These are phyloP conservation scores for Spergularia bocconei DNA, from an alignment of 148 eudicot species.

Conservation along the genomic window DNA sequence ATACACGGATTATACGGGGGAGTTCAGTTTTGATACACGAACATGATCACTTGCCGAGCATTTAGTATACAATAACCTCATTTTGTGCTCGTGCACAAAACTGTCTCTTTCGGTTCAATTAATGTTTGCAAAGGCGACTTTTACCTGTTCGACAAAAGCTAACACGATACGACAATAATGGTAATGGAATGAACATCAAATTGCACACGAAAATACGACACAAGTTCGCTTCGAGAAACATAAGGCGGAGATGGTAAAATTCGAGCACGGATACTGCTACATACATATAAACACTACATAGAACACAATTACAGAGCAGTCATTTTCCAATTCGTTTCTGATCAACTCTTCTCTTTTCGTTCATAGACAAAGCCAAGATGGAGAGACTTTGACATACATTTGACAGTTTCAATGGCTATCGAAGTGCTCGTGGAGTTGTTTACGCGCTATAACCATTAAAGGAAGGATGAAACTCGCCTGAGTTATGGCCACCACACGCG, in stretches of 20 bases:
- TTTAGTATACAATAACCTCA: background rate
- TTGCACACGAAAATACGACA: too few relatives aligned
- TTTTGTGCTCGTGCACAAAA: too few relatives aligned
- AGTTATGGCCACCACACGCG: slow-evolving; percentile 35
- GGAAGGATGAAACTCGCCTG: slow-evolving; percentile 28
- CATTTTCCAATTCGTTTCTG: background rate
- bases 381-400: background rate
- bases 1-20: background rate
- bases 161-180: too few relatives aligned
- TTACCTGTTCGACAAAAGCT: too few relatives aligned
- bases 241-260: background rate
- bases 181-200: too few relatives aligned
- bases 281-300: background rate
- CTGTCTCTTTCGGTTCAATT: too few relatives aligned
- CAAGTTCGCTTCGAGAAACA: too few relatives aligned
- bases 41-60: background rate
- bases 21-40: background rate
- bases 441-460: slow-evolving; percentile 37
- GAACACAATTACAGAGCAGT: background rate
- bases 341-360: background rate
- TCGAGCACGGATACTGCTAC: background rate
- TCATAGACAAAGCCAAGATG: background rate
- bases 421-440: background rate
- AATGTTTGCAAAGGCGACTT: too few relatives aligned
- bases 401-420: slow-evolving; percentile 4